A percentile compares a stretch with the other conserved stretches of the same genome.
Evolutionary conservation across 495 filamentous ascomycete species (phyloP).

Genomic region (Pseudomonodictys pantanalensis): DNA sequence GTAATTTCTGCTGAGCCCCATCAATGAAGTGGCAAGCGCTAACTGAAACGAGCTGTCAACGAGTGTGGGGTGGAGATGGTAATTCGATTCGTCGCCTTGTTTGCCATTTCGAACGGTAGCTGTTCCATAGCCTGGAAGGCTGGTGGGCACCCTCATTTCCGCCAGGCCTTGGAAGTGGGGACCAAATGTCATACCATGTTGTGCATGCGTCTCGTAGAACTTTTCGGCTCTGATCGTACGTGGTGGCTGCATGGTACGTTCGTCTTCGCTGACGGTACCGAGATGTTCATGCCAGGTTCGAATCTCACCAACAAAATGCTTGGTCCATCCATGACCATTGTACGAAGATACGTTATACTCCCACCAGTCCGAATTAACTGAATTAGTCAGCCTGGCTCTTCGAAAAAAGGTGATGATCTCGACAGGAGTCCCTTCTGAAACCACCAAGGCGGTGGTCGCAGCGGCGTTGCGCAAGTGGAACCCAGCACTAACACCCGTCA

Average conservation of each 20-base stretch:
- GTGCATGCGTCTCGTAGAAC: not conserved
- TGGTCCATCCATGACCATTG: conserved; percentile 1
- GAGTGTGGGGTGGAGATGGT: not conserved
- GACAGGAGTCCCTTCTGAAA: not conserved
- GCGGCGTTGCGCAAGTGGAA: not conserved
- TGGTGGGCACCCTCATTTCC: not conserved
- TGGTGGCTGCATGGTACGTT: not conserved
- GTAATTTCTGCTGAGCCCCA: not conserved
- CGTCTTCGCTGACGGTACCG: not conserved
- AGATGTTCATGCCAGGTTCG: not conserved
- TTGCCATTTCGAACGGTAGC: not conserved
- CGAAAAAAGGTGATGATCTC: conserved; percentile 5
- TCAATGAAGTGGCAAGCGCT: not conserved
- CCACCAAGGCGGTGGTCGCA: not conserved
- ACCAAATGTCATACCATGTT: not conserved
- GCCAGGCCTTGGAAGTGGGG: not conserved
- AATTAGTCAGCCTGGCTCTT: not conserved
- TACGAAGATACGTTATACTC: not conserved
- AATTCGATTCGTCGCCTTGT: not conserved
- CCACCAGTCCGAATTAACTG: conserved; percentile 1
- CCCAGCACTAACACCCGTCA: not conserved
- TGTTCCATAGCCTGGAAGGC: not conserved
- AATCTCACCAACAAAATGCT: not conserved
- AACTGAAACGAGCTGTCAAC: not conserved
- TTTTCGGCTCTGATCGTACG: not conserved